These are phyloP conservation scores for Trichomonas gallinae DNA, from an alignment of 208 protist species.

Conservation along the genomic window DNA sequence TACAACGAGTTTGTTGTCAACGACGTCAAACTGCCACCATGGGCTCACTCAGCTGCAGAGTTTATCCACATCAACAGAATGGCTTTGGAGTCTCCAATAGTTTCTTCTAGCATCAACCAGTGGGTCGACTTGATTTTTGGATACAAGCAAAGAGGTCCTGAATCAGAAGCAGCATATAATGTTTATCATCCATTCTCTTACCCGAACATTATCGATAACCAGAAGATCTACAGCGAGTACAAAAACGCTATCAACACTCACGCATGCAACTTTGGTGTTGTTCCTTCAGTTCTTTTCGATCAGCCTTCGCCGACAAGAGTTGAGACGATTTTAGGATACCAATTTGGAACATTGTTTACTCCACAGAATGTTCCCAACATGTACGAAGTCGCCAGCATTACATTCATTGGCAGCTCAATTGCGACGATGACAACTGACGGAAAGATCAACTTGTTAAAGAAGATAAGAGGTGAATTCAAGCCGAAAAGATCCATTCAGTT, in stretches of 20 bases:
- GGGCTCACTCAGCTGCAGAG: background rate
- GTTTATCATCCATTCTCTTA: background rate
- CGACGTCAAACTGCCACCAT: background rate
- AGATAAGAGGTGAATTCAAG: background rate
- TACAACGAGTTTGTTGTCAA: background rate
- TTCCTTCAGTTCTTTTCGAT: background rate
- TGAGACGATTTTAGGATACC: background rate
- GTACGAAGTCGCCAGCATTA: background rate
- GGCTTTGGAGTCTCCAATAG: background rate
- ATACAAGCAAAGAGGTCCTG: background rate
- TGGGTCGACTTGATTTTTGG: slow-evolving; percentile 24
- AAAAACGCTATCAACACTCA: background rate
- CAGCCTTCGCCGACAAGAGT: background rate
- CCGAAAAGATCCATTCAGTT: background rate
- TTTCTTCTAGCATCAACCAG: background rate
- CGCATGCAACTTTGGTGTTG: background rate
- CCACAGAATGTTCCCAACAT: background rate
- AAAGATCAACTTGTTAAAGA: background rate
- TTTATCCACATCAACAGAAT: background rate
- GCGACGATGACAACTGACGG: background rate
- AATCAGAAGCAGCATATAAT: background rate
- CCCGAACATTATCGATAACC: background rate
- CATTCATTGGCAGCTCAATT: background rate
- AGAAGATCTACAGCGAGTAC: background rate
- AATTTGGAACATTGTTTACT: background rate